Evolutionary conservation across 78 protist genomes (phyloP), one percentile per base, ranked within the genome.

Genomic region (Isochrysis galbana): DNA sequence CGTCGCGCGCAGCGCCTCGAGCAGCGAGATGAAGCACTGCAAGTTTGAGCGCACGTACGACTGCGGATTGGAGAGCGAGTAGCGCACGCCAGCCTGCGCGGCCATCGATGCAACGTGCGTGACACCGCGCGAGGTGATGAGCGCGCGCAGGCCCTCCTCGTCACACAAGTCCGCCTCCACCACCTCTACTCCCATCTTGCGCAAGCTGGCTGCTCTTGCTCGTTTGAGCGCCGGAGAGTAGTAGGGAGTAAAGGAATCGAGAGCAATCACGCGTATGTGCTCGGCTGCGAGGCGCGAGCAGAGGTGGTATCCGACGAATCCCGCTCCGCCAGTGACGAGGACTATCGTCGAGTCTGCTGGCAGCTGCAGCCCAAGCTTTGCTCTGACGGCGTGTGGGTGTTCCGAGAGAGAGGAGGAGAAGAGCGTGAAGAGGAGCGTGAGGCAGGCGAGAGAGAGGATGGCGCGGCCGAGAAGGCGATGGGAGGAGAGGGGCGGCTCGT

Each of bases 31-130:
- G 91, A 92, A 93, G 92, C 96, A 88, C 48, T 41, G n/a, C 25
- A 95, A 93, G 84, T 95, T 95, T 26, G 90, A 10, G 41, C 48
- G 46, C 5, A 95, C 55, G 90, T 95, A 95, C 21, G 89, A 69
- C 7, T 42, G 74, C 34, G 96, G 96, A 22, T 95, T 26, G 32
- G 87, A n/a, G 47, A 95, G 80, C 26, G 95, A 87, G 54, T 91
- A 92, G 34, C 94, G 94, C 32, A 95, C 95, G 41, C 97, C 97
- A 4, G 96, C 95, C 84, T 95, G 96, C 10, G 96, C 96, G 11
- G 96, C 96, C 7, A 95, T 36, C 32, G 93, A 94, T 0, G 69
- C 93, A 14, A 93, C 90, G 87, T 95, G 94, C 5, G 93, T 91
- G 41, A 93, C 0, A 17, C 42, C 2, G 51, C 11, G 32, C 32